Percentiles rank a stretch among this genome's conserved stretches.
Evolutionary conservation across 2,329 filamentous ascomycete genomes (phyloP).

Genomic region (Trichoderma sp.): DNA sequence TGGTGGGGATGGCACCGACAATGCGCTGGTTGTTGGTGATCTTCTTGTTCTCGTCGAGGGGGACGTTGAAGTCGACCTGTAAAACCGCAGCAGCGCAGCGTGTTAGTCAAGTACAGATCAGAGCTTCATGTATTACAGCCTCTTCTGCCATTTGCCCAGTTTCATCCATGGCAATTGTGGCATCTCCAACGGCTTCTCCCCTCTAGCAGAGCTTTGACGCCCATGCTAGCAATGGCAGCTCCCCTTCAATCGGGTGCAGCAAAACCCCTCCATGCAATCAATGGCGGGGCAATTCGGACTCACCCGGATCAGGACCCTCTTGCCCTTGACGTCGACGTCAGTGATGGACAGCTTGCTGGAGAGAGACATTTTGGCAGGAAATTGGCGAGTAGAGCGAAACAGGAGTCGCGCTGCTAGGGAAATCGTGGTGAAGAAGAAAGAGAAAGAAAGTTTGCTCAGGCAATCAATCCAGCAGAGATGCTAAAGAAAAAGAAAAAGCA

Average conservation of each 20-base stretch:
- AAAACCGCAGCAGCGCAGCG: neutral
- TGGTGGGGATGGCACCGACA: slow-evolving; percentile 89
- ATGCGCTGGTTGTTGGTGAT: slow-evolving; percentile 99
- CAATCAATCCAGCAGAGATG: neutral
- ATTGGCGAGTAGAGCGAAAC: neutral
- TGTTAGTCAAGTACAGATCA: neutral
- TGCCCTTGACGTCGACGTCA: slow-evolving; percentile 96
- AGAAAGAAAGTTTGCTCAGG: neutral
- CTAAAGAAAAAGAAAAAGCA: slow-evolving; percentile 22
- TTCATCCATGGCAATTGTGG: neutral
- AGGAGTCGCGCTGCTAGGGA: slow-evolving; percentile 15
- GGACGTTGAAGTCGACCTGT: slow-evolving; percentile 99
- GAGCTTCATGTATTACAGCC: neutral
- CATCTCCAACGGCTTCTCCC: neutral
- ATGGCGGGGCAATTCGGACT: slow-evolving; percentile 46
- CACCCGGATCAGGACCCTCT: slow-evolving; percentile 96
- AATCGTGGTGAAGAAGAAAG: neutral
- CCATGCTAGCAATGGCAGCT: neutral
- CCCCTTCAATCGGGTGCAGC: neutral
- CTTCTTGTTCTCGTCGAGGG: slow-evolving; percentile 87
- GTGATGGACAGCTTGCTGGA: slow-evolving; percentile 97
- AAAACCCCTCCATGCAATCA: slow-evolving; percentile 14
- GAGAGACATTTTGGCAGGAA: slow-evolving; percentile 77
- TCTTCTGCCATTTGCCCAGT: neutral
- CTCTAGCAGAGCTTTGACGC: neutral